Conservation (phyloP, 257 asterid genomes). For the Fraxinus cuspidata region DNA sequence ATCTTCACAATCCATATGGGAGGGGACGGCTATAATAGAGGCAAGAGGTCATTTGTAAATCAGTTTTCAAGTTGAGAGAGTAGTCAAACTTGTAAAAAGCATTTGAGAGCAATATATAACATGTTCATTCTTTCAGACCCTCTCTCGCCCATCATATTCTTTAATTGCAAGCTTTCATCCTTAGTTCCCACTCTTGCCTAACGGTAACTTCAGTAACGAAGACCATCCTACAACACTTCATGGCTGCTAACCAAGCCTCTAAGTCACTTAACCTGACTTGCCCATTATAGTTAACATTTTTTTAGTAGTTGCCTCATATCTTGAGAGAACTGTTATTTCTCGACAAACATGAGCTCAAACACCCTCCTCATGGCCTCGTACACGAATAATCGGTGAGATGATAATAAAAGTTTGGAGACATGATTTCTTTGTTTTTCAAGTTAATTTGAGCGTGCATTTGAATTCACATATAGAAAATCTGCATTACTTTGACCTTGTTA, state of each 20-base stretch:
- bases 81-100: neutral
- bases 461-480: neutral
- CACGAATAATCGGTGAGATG: neutral
- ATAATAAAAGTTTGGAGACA: neutral
- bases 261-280: neutral
- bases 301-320: neutral
- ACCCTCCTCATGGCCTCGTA: neutral
- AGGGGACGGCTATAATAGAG: neutral
- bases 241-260: neutral
- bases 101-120: neutral
- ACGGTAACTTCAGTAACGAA: neutral
- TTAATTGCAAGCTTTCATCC: neutral
- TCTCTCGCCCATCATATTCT: neutral
- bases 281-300: neutral
- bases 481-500: slow-evolving; percentile 9
- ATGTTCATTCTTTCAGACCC: neutral
- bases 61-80: neutral
- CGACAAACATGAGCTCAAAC: neutral
- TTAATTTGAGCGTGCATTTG: neutral
- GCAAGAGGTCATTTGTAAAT: neutral
- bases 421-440: neutral
- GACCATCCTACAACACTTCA: neutral
- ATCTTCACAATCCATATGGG: neutral
- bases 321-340: neutral
- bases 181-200: neutral